These are phyloP conservation scores for Aphanomyces euteiches DNA, from an alignment of 352 stramenopile species.

Conservation along the genomic window DNA sequence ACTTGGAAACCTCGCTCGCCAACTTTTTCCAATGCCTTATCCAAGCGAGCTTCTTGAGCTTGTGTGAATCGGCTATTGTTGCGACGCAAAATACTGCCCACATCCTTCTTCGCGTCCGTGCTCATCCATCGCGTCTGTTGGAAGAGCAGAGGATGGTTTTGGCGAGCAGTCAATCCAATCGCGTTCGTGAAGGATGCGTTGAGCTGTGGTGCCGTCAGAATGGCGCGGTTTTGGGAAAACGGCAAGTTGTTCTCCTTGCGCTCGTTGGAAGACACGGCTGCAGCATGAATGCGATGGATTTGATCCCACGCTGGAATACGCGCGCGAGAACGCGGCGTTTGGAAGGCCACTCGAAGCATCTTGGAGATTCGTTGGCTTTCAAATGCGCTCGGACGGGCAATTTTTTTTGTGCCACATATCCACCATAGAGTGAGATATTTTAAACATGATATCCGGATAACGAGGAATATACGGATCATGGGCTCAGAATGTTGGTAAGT, in stretches of 20 bases:
- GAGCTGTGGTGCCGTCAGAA: not conserved
- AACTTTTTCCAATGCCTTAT: constrained; percentile 71
- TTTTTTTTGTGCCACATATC: no score
- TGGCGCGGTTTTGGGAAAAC: not conserved
- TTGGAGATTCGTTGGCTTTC: constrained; percentile 3
- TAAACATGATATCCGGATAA: no score
- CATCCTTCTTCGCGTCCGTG: constrained; percentile 13
- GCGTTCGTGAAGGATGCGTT: not conserved
- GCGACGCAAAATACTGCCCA: not conserved
- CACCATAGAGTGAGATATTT: no score
- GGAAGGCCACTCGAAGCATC: constrained; percentile 1
- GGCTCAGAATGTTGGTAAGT: no score
- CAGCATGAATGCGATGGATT: constrained; percentile 6
- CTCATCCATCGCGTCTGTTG: constrained; percentile 16
- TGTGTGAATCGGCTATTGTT: not conserved
- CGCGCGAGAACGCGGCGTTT: constrained; percentile 3
- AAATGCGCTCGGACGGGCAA: not conserved
- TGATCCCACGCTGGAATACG: constrained; percentile 3
- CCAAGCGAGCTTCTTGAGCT: constrained; percentile 59
- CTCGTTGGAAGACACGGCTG: not conserved
- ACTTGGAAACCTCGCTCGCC: constrained; percentile 72
- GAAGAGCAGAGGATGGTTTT: not conserved
- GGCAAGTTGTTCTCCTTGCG: not conserved
- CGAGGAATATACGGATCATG: no score
- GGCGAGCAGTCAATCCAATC: not conserved